Percentiles rank a stretch among this genome's conserved stretches.
Evolutionary conservation across 2,329 filamentous ascomycete species (phyloP).

Genomic region (Aspergillus pseudonomiae): DNA sequence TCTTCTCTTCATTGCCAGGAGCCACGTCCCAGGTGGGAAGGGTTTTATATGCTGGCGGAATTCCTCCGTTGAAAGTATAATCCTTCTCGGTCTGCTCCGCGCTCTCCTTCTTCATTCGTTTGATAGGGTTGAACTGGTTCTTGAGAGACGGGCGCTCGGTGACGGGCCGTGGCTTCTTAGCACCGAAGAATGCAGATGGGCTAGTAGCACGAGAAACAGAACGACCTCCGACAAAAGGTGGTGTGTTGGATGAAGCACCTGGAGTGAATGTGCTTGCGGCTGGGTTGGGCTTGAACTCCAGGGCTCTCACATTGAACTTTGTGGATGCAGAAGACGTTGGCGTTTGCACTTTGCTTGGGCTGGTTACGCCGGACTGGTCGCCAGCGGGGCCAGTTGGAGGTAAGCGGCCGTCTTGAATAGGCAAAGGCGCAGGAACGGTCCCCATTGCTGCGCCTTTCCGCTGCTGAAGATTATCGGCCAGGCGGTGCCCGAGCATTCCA

Average conservation of each 20-base stretch:
- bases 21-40: constrained; percentile 79
- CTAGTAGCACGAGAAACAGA: constrained; percentile 52
- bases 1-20: constrained; percentile 72
- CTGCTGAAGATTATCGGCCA: constrained; percentile 57
- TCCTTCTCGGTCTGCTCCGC: constrained; percentile 59
- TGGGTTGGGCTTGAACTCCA: constrained; percentile 84
- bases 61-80: constrained; percentile 77
- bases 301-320: constrained; percentile 64
- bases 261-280: constrained; percentile 82
- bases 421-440: constrained; percentile 57
- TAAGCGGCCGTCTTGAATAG: constrained; percentile 67
- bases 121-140: constrained; percentile 64
- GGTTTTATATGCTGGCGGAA: constrained; percentile 83
- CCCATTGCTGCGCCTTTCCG: constrained; percentile 48
- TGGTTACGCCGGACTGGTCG: constrained; percentile 54
- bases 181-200: constrained; percentile 62
- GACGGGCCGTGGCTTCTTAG: constrained; percentile 70
- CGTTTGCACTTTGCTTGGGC: constrained; percentile 52
- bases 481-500: constrained; percentile 53
- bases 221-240: constrained; percentile 58
- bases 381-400: constrained; percentile 73
- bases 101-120: constrained; percentile 70
- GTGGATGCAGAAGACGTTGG: constrained; percentile 56
- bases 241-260: constrained; percentile 64
- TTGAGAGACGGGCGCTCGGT: constrained; percentile 58